Conservation (phyloP, 2,329 filamentous ascomycete genomes). For the Hypomyces perniciosus region DNA sequence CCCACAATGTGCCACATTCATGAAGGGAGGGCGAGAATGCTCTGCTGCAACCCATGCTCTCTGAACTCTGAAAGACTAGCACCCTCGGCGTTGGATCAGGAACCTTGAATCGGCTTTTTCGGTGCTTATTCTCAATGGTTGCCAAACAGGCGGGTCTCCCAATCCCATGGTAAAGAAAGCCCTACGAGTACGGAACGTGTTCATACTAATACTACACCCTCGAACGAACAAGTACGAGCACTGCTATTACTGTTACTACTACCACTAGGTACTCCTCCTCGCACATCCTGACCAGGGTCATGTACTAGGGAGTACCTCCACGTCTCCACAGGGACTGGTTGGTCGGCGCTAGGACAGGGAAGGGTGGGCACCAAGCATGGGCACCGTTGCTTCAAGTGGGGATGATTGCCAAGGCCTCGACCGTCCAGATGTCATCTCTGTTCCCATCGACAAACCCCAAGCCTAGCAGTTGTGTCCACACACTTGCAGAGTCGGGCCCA, state of each 20-base stretch:
- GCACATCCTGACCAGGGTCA: not conserved
- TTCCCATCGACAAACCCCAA: constrained; percentile 11
- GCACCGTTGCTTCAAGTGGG: constrained; percentile 7
- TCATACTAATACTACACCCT: too few relatives aligned
- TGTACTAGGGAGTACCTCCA: constrained; percentile 11
- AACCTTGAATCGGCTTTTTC: not conserved
- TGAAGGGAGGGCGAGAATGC: constrained; percentile 4
- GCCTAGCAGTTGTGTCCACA: constrained; percentile 13
- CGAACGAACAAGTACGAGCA: too few relatives aligned
- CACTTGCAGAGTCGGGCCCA: constrained; percentile 10
- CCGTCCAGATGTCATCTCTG: constrained; percentile 11
- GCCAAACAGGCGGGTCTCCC: not conserved
- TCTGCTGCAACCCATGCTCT: constrained; percentile 8
- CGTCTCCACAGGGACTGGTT: constrained; percentile 14
- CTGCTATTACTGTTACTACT: too few relatives aligned
- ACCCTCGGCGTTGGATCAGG: constrained; percentile 7
- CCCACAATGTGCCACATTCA: constrained; percentile 11
- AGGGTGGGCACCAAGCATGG: constrained; percentile 6
- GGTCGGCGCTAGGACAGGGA: constrained; percentile 12
- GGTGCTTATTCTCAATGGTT: not conserved
- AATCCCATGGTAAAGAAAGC: not conserved
- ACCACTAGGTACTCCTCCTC: too few relatives aligned
- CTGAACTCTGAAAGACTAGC: not conserved
- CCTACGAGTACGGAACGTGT: too few relatives aligned
- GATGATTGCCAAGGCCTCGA: constrained; percentile 13